Percentiles rank a stretch among this genome's conserved stretches.
Conservation (phyloP, 345 rosid species). For the Lagerstroemia speciosa region DNA sequence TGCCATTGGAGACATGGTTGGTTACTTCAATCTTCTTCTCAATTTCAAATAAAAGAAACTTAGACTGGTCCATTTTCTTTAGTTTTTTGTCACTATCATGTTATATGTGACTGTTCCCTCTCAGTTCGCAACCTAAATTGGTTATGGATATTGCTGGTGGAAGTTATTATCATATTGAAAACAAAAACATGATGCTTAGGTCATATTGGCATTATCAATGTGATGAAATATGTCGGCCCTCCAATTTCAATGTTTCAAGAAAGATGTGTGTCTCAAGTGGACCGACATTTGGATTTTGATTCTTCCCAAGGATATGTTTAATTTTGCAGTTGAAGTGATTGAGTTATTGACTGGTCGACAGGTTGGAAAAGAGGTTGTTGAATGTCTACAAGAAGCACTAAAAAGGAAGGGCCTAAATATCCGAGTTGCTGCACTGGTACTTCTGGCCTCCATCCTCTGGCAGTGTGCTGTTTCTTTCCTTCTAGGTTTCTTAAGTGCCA, state of each 20-base stretch:
- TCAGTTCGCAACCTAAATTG: not conserved
- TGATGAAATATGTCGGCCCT: no score
- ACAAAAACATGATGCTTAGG: no score
- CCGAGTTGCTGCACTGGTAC: constrained; percentile 64
- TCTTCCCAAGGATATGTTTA: not conserved
- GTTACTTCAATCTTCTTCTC: constrained; percentile 16
- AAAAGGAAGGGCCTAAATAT: constrained; percentile 52
- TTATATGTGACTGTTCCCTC: no score
- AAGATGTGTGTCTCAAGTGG: not conserved
- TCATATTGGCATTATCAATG: not conserved
- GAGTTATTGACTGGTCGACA: constrained; percentile 19
- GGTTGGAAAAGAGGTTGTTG: constrained; percentile 71
- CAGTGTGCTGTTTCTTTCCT: not conserved
- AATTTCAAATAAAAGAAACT: not conserved
- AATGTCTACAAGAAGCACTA: constrained; percentile 52
- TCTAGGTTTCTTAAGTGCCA: not conserved
- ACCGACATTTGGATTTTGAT: not conserved
- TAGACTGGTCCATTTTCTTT: not conserved
- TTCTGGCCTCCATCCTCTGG: not conserved
- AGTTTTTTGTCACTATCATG: no score
- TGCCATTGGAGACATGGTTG: constrained; percentile 63
- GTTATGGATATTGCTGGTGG: not conserved
- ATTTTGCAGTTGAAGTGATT: constrained; percentile 2
- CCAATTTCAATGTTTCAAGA: no score
- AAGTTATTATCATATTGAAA: no score